Evolutionary conservation across 305 asterid genomes (phyloP), one percentile per base, ranked within the genome.

Genomic region (Lippia alba): DNA sequence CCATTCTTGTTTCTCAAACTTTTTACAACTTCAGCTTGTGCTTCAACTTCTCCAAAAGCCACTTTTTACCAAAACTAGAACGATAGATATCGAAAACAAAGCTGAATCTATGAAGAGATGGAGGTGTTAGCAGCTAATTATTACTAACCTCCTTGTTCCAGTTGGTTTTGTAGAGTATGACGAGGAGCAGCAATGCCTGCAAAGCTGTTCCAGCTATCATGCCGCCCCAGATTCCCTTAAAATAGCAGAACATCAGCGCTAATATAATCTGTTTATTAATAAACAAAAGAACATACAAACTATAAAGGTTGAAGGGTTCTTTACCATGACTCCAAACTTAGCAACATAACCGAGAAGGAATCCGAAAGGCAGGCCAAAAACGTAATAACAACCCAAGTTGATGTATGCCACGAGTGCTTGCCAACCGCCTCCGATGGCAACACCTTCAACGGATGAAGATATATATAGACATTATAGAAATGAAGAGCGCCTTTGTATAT

Each of bases 201-300:
- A 85, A 49, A 12, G 71, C 84, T 12, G 74, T 14, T 46, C 90
- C 90, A 65, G 78, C 82, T 44, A 85, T 82, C 90, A 85, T 85
- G 56, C 90, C 90, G 0, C 82, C 79, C 90, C 90, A 85, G 8
- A 85, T 61, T 15, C 90, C 90, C 90, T 85, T 51, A 54, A 39
- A 32, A 51, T 48, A 33, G 8, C 6, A 4, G 0, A 4, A 45
- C 30, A 24, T 24, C 30, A 24, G 16, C 17, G 4, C 1, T 15
- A 67, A 17, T 5, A 1, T 20, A 53, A 24, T 24, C 2, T 14
- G 36, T 58, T 19, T 34, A 11, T 33, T 44, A 14, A 32, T 18
- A 58, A 58, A 14, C 0, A 46, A 16, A 36, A n/a, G n/a, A n/a
- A n/a, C n/a, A 24, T 24, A 24, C 30, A 24, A 24, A 24, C 2